Base-by-base conservation (phyloP, 2,329 filamentous ascomycete species). In the Paraconiothyrium sp. region DNA sequence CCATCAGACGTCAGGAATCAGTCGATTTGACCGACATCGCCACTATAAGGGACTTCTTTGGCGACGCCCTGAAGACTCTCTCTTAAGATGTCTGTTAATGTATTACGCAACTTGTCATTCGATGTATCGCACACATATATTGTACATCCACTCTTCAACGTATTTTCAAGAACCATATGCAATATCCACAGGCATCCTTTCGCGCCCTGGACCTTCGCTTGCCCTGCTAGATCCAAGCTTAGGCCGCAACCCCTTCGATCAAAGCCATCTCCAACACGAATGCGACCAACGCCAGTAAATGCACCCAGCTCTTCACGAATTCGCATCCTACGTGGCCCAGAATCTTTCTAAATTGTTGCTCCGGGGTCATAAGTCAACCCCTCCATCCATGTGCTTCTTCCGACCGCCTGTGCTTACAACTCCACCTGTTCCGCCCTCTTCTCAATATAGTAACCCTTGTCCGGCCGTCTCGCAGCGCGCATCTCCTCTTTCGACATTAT, bases 381-480 rank as follows among this genome's bases (percentile, higher is more conserved):
- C 11, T 35, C 30, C 22, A 22, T 35, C 14, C 22, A 14, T 16
- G 13, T 35, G 0, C 48, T 9, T 30, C 39, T 24, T 13, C 6
- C 1, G 10, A 24, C 10, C 8, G 6, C 16, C 16, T n/a, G 20
- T 32, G 13, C 24, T 14, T 55, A 55, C 39, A 46, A 55, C 44
- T 46, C 51, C 14, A 32, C 4, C 60, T 69, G 58, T 66, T 65
- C 16, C 61, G 67, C 27, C 67, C 70, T 61, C 72, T 77, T 89
- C 85, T 97, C 92, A 62, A 97, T 76, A 71, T 89, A 94, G 73
- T 93, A 97, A 1, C 94, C 94, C 1, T 85, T 83, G 63, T 94
- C 92, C 3, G 93, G 93, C 78, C 85, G 88, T 78, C 94, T 83
- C 80, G 87, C 84, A 55, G 85, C 86, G 81, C 88, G 89, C 73